Conservation (phyloP, 1,139 yeast genomes). For the Trichomonascaceae sp. region DNA sequence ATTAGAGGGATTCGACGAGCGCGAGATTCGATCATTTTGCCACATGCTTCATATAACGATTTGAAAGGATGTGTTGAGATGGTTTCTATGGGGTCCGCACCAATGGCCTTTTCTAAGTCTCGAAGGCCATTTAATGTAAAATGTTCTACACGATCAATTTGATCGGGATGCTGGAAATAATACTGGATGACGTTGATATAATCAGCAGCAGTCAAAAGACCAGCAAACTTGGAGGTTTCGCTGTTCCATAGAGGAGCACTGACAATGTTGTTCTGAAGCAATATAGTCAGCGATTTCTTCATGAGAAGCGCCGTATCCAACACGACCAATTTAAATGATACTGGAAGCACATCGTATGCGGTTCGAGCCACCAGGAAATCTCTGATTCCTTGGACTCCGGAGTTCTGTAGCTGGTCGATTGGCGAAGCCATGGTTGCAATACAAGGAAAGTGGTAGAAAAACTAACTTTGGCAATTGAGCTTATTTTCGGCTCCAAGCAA, state of each 20-base stretch:
- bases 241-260: slow-evolving; percentile 98
- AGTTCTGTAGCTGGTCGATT: slow-evolving; percentile 3
- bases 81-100: slow-evolving; percentile 84
- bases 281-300: slow-evolving; percentile 82
- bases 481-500: not conserved
- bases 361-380: slow-evolving; percentile 83
- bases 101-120: slow-evolving; percentile 81
- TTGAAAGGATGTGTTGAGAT: slow-evolving; percentile 87
- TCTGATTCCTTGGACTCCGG: slow-evolving; percentile 50
- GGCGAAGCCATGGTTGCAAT: not conserved
- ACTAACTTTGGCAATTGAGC: not conserved
- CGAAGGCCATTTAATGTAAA: slow-evolving; percentile 74
- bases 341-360: slow-evolving; percentile 94
- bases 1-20: slow-evolving; percentile 93
- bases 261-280: slow-evolving; percentile 88
- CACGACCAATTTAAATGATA: slow-evolving; percentile 86
- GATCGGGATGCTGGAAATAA: slow-evolving; percentile 85
- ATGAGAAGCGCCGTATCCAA: slow-evolving; percentile 87
- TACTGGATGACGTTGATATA: slow-evolving; percentile 94
- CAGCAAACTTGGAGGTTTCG: slow-evolving; percentile 84
- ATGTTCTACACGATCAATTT: slow-evolving; percentile 82
- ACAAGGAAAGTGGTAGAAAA: not conserved
- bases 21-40: slow-evolving; percentile 79
- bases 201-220: slow-evolving; percentile 85
- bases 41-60: slow-evolving; percentile 88